Percentiles rank a stretch among this genome's conserved stretches.
phyloP scores from a whole-genome alignment of 2,329 filamentous ascomycete species.

The Bertia moriformis region DNA sequence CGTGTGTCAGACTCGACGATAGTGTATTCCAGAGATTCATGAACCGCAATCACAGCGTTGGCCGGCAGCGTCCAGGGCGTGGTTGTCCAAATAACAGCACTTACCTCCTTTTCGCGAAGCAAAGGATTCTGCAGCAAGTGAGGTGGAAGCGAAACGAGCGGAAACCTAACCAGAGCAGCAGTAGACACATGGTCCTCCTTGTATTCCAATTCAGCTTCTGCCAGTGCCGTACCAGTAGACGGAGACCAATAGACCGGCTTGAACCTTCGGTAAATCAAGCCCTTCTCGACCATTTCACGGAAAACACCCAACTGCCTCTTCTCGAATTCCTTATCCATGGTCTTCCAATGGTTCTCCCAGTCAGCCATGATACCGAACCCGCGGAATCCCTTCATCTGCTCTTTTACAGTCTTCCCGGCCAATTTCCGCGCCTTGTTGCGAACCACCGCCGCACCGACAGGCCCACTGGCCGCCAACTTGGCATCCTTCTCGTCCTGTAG shows the following conservation, averaged over 20 bases:
- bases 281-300: constrained; percentile 57
- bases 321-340: constrained; percentile 66
- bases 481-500: constrained; percentile 36
- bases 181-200: constrained; percentile 59
- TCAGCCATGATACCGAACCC: constrained; percentile 69
- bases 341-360: constrained; percentile 64
- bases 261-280: constrained; percentile 62
- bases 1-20: constrained; percentile 42
- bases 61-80: constrained; percentile 95
- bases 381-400: constrained; percentile 61
- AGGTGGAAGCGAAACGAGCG: constrained; percentile 35
- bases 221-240: constrained; percentile 63
- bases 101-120: constrained; percentile 33
- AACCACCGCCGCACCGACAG: constrained; percentile 24
- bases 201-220: constrained; percentile 76
- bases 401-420: constrained; percentile 51
- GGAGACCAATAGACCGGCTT: constrained; percentile 83
- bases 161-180: constrained; percentile 70
- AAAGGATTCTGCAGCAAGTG: constrained; percentile 12
- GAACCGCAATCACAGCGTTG: constrained; percentile 77
- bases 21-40: constrained; percentile 59
- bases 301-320: constrained; percentile 63
- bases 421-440: constrained; percentile 49
- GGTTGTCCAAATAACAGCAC: constrained; percentile 93
- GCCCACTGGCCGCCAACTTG: constrained; percentile 26